Evolutionary conservation across 306 rosid species (phyloP).

Genomic region (Ormosia semicastrata): DNA sequence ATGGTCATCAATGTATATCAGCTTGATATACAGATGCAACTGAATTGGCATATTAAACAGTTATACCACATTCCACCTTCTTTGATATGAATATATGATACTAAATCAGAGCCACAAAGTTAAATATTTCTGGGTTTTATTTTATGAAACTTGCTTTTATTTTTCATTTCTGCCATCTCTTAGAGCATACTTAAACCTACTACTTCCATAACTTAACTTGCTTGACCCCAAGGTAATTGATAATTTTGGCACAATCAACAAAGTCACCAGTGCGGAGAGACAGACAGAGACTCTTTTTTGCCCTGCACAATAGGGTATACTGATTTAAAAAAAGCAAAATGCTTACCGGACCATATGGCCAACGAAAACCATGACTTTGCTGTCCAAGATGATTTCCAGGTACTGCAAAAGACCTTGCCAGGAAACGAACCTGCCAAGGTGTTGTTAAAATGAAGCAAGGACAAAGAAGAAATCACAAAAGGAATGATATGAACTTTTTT

Average conservation of each 20-base stretch:
- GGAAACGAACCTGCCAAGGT: conserved; percentile 79
- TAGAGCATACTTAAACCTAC: conserved; percentile 1
- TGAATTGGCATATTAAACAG: background rate
- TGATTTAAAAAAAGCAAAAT: background rate
- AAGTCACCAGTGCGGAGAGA: background rate
- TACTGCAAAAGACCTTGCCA: conserved; percentile 87
- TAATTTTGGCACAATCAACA: background rate
- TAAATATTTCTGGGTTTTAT: background rate
- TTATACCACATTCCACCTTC: background rate
- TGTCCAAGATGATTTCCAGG: conserved; percentile 98
- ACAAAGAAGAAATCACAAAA: conserved; percentile 19
- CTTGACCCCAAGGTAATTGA: background rate
- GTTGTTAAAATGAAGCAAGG: conserved; percentile 17
- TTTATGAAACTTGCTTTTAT: background rate
- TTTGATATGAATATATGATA: background rate
- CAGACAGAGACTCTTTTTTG: background rate
- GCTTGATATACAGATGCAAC: background rate
- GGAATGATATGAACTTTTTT: background rate
- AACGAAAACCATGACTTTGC: conserved; percentile 91
- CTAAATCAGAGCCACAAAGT: background rate
- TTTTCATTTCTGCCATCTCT: background rate
- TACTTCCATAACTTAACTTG: background rate
- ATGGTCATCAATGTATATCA: conserved; percentile 3
- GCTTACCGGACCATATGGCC: conserved; percentile 99
- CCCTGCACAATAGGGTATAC: background rate